Evolutionary conservation across 1,139 yeast genomes (phyloP).

Genomic region (Blastobotrys arbuscula): DNA sequence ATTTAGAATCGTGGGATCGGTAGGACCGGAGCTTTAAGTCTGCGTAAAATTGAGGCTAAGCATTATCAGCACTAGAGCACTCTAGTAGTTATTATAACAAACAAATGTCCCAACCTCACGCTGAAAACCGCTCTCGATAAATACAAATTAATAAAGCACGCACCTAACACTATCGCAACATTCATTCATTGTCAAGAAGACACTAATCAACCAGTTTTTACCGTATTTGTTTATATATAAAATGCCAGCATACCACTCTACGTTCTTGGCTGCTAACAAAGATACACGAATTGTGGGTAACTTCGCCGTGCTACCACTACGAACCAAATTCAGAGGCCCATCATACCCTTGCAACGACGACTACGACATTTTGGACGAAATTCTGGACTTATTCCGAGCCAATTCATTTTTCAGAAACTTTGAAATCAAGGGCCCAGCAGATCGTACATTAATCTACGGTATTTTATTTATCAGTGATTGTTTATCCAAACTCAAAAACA

Average conservation of each 20-base stretch:
- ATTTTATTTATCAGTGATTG: slow-evolving; percentile 85
- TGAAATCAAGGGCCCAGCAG: slow-evolving; percentile 94
- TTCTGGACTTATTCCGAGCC: slow-evolving; percentile 86
- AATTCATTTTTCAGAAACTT: slow-evolving; percentile 94
- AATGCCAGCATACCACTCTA: slow-evolving; percentile 71
- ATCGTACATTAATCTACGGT: slow-evolving; percentile 93
- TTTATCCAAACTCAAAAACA: slow-evolving; percentile 49
- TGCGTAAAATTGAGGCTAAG: no score
- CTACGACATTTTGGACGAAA: slow-evolving; percentile 89
- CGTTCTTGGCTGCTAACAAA: slow-evolving; percentile 51
- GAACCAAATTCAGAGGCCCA: slow-evolving; percentile 85
- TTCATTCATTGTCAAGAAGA: no score
- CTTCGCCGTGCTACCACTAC: slow-evolving; percentile 73
- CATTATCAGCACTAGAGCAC: no score
- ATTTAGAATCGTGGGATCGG: no score
- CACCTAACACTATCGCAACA: no score
- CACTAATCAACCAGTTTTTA: no score
- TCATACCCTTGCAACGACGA: slow-evolving; percentile 77
- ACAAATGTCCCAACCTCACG: no score
- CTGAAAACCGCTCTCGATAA: no score
- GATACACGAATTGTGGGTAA: slow-evolving; percentile 48
- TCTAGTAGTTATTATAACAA: no score
- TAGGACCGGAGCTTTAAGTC: no score
- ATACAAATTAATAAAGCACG: no score
- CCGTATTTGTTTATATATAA: no score